A percentile compares a stretch with the other conserved stretches of the same genome.
phyloP scores from a whole-genome alignment of 73 alveolate species.

The Paraurostyla sp. region DNA sequence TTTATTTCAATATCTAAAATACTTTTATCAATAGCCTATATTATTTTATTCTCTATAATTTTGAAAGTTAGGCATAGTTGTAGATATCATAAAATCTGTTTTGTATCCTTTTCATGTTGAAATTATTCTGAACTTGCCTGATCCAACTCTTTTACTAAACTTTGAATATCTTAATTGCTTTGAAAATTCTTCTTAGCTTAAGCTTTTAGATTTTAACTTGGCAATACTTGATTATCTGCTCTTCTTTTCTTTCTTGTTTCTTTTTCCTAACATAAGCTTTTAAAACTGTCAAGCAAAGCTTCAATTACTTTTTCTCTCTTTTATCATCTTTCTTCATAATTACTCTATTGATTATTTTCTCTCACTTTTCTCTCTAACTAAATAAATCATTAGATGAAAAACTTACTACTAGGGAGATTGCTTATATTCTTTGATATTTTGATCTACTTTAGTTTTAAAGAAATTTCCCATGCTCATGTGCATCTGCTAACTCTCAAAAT shows the following conservation, averaged over 20 bases:
- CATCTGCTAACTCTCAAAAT: neutral
- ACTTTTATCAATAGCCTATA: neutral
- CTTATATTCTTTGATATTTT: neutral
- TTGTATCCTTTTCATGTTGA: neutral
- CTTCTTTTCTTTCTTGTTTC: neutral
- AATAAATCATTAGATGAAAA: neutral
- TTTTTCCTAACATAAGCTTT: conserved; percentile 15
- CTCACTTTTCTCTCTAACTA: neutral
- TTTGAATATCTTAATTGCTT: neutral
- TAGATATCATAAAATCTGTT: neutral
- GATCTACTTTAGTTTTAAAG: neutral
- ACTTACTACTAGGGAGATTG: neutral
- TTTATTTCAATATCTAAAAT: neutral
- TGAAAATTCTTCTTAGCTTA: conserved; percentile 21
- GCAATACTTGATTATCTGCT: neutral
- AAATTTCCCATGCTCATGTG: neutral
- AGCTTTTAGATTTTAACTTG: neutral
- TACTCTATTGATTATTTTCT: neutral
- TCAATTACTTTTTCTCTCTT: neutral
- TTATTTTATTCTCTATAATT: neutral
- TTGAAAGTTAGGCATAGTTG: neutral
- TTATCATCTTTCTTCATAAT: neutral
- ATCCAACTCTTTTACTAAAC: neutral
- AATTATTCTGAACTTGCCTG: neutral
- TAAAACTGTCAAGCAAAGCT: neutral